Conservation (phyloP, 495 filamentous ascomycete genomes). For the Neurospora intermedia region DNA sequence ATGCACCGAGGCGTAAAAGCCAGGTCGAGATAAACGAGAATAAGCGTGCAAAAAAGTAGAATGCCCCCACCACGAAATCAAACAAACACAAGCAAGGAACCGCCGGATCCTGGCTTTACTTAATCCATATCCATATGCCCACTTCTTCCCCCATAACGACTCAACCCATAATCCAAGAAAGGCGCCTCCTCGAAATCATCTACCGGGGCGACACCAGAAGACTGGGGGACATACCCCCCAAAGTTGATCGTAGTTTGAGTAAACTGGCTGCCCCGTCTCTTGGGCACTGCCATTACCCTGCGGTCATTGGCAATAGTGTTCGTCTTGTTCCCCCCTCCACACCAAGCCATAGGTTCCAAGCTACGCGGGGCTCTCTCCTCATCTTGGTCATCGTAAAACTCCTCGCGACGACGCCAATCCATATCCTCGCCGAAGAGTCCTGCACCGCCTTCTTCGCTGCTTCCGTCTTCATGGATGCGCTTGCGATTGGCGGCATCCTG, state of each 20-base stretch:
- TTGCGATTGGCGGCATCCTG: constrained; percentile 23
- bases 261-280: constrained; percentile 6
- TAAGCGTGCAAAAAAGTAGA: not conserved
- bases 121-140: constrained; percentile 14
- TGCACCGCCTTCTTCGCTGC: constrained; percentile 17
- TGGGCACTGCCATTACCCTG: constrained; percentile 32
- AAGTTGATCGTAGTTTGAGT: not conserved
- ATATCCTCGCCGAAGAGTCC: not conserved
- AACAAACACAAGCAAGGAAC: not conserved
- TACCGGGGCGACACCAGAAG: not conserved
- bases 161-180: constrained; percentile 33
- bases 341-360: constrained; percentile 15
- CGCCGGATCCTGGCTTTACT: not conserved
- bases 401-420: constrained; percentile 14
- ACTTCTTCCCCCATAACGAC: not conserved
- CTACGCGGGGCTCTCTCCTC: constrained; percentile 30
- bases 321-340: constrained; percentile 2
- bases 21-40: not conserved
- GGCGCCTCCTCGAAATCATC: constrained; percentile 44
- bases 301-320: constrained; percentile 11
- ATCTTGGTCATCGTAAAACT: constrained; percentile 14
- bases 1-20: not conserved
- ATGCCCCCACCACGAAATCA: not conserved
- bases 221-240: not conserved
- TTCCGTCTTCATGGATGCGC: constrained; percentile 22